Conservation (phyloP, 148 eudicot genomes). For the Silene latifolia region DNA sequence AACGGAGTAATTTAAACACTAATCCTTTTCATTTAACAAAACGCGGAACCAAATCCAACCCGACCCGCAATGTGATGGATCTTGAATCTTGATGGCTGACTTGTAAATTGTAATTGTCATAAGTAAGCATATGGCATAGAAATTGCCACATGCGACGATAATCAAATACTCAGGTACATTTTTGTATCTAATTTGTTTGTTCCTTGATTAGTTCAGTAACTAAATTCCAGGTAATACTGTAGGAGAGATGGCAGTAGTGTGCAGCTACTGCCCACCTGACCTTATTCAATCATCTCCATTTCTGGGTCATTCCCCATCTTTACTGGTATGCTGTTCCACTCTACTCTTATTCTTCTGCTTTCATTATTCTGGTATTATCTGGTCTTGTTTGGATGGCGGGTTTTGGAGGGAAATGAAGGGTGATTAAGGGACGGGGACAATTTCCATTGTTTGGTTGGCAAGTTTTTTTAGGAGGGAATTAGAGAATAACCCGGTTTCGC, state of each 20-base stretch:
- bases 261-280: constrained; percentile 1
- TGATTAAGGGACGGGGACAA: too few species aligned
- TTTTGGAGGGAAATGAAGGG: too few species aligned
- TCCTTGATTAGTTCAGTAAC: not conserved
- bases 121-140: not conserved
- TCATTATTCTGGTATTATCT: not conserved
- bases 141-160: not conserved
- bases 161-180: too few species aligned
- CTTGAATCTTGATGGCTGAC: not conserved
- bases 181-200: not conserved
- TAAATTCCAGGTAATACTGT: not conserved
- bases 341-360: not conserved
- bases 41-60: not conserved
- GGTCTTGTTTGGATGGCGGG: too few species aligned
- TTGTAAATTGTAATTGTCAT: not conserved
- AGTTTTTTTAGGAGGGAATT: too few species aligned
- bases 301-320: constrained; percentile 8
- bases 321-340: not conserved
- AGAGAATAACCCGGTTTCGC: too few species aligned
- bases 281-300: constrained; percentile 12
- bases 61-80: not conserved
- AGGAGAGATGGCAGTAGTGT: not conserved
- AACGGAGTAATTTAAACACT: too few species aligned
- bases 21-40: too few species aligned
- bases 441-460: too few species aligned